Evolutionary conservation across 148 eudicot genomes (phyloP), one percentile per base, ranked within the genome.

Genomic region (Simmondsia chinensis): DNA sequence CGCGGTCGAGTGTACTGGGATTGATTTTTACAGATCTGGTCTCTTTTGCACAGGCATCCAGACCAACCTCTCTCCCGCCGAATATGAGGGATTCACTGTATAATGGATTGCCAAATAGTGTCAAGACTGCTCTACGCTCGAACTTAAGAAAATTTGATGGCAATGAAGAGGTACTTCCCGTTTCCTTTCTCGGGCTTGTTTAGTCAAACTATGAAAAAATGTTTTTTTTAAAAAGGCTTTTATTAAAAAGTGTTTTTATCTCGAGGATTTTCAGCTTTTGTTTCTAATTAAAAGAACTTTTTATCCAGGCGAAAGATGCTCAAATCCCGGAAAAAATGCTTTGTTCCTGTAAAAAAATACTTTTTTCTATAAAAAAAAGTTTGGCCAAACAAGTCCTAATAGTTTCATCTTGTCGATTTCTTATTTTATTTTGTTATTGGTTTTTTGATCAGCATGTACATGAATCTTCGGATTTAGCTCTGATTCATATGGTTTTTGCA

Each of bases 31-130:
- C 29, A 46, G 33, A n/a, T 19, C 7, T 15, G 20, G 18, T 48
- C 18, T 51, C 3, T 45, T 20, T 21, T 69, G 9, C 22, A 15
- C 34, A 85, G 97, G 77, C 94, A 40, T 76, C 93, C 41, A 79
- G 97, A 20, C 97, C 97, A 9, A 57, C 76, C 18, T 79, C 79
- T 39, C 80, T 89, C 39, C 95, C 95, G 19, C 80, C 94, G 52
- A 89, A 78, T 50, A 60, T 73, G 56, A 74, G 97, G 74, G 97
- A 89, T 57, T 56, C 78, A 28, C 48, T 89, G 38, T 89, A 89
- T 63, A 73, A 68, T 35, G 88, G 85, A 48, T 64, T 89, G 60
- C 97, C 97, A 16, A 44, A 57, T 6, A 49, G 60, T 68, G 77
- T 89, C 29, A 89, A 85, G 75, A 53, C 56, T 25, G 60, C 85